Percentiles rank a stretch among this genome's conserved stretches.
phyloP scores from a whole-genome alignment of 2,329 filamentous ascomycete genomes.

The Lachnellula cervina region DNA sequence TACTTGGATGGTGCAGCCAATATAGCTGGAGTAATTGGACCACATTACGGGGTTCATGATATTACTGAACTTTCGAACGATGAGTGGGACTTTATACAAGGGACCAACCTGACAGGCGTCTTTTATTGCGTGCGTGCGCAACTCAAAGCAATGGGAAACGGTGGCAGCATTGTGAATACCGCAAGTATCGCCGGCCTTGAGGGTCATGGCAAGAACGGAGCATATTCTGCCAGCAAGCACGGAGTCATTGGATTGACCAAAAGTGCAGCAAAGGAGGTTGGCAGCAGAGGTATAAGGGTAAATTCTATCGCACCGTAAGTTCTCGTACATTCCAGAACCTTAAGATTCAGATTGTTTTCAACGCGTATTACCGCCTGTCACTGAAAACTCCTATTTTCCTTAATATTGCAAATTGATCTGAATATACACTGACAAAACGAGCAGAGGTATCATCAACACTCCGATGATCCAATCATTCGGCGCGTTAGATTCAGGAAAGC shows the following conservation, averaged over 20 bases:
- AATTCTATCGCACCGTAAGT: constrained; percentile 16
- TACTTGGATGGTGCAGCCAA: constrained; percentile 36
- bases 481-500: background rate
- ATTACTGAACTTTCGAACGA: constrained; percentile 30
- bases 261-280: constrained; percentile 12
- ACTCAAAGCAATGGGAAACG: constrained; percentile 38
- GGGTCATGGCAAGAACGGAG: constrained; percentile 6
- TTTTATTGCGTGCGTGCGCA: constrained; percentile 43
- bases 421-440: background rate
- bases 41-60: background rate
- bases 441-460: constrained; percentile 2
- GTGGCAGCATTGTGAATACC: constrained; percentile 55
- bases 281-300: constrained; percentile 10
- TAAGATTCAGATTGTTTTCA: too few species aligned
- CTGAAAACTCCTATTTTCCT: background rate
- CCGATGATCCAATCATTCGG: background rate
- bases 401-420: background rate
- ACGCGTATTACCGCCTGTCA: constrained; percentile 15
- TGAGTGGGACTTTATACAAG: constrained; percentile 39
- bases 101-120: constrained; percentile 42
- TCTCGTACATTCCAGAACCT: too few species aligned
- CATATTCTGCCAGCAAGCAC: constrained; percentile 27
- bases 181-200: constrained; percentile 36
- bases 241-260: constrained; percentile 23
- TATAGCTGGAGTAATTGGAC: constrained; percentile 34